Percentiles rank a stretch among this genome's conserved stretches.
phyloP scores from a whole-genome alignment of 371 early-diverging fungal genomes.

The Blastocladiella emersonii region DNA sequence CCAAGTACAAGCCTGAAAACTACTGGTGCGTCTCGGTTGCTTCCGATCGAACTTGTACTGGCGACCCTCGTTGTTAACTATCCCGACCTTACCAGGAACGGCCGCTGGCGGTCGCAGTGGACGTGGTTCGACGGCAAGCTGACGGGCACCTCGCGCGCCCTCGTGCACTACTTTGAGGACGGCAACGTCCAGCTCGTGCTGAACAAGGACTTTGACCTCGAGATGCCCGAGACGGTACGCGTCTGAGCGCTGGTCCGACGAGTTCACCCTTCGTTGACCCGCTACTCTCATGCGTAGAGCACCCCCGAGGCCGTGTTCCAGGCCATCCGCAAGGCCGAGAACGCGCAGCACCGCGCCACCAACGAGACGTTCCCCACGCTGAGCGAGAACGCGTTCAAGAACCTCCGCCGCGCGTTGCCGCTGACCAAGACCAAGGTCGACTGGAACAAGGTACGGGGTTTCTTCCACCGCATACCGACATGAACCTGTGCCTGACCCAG shows the following conservation, averaged over 20 bases:
- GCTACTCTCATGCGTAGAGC: conserved; percentile 13
- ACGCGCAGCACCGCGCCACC: conserved; percentile 62
- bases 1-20: conserved; percentile 79
- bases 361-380: conserved; percentile 68
- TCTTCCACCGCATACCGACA: neutral
- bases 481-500: too few species aligned
- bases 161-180: conserved; percentile 95
- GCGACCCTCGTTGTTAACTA: neutral
- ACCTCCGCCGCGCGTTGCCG: conserved; percentile 78
- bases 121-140: conserved; percentile 38
- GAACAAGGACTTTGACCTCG: conserved; percentile 43
- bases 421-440: conserved; percentile 82
- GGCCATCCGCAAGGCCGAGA: conserved; percentile 54
- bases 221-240: conserved; percentile 9
- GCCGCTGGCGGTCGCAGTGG: conserved; percentile 81
- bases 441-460: conserved; percentile 54
- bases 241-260: too few species aligned
- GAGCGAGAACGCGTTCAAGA: conserved; percentile 75
- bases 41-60: neutral
- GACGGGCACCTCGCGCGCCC: conserved; percentile 51
- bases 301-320: conserved; percentile 43
- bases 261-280: too few species aligned
- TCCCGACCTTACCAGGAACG: conserved; percentile 45
- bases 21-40: conserved; percentile 49
- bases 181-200: conserved; percentile 92